A percentile compares a stretch with the other conserved stretches of the same genome.
These are phyloP conservation scores for Diphasiastrum complanatum DNA, from an alignment of 83 land plant species.

Conservation along the genomic window DNA sequence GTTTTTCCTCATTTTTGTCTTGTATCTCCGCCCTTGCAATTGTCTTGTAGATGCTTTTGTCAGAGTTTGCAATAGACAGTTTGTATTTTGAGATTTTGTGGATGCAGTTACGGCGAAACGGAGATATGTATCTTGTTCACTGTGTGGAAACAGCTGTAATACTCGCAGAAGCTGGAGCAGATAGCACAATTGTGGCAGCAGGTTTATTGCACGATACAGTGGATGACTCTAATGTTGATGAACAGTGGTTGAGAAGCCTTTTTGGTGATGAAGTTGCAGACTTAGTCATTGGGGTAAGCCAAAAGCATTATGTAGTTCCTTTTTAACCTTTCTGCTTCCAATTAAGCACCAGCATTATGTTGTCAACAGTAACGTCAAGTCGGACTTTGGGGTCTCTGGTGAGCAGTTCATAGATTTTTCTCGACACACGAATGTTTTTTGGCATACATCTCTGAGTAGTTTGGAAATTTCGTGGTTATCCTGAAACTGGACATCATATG, in stretches of 20 bases:
- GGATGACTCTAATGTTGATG: constrained; percentile 66
- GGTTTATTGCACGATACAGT: constrained; percentile 92
- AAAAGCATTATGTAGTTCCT: no score
- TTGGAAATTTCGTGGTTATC: no score
- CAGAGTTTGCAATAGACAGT: background rate
- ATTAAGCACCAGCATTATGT: no score
- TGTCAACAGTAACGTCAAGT: no score
- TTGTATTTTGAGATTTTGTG: constrained; percentile 14
- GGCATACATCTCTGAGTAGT: no score
- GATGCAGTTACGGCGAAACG: constrained; percentile 90
- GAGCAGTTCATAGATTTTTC: no score
- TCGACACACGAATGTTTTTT: no score
- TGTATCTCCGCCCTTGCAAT: no score
- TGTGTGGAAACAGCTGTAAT: constrained; percentile 86
- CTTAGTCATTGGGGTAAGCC: constrained; percentile 79
- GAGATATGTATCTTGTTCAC: constrained; percentile 81
- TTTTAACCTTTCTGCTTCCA: no score
- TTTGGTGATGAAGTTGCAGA: constrained; percentile 83
- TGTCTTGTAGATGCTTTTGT: background rate
- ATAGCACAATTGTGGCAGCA: constrained; percentile 79
- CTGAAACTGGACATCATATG: no score
- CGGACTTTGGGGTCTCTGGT: no score
- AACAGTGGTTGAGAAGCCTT: constrained; percentile 38
- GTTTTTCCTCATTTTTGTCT: no score
- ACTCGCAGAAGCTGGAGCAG: constrained; percentile 78